Percentiles rank a stretch among this genome's conserved stretches.
These are phyloP conservation scores for Panellus pusillus DNA, from an alignment of 768 basidiomycete species.

Conservation along the genomic window DNA sequence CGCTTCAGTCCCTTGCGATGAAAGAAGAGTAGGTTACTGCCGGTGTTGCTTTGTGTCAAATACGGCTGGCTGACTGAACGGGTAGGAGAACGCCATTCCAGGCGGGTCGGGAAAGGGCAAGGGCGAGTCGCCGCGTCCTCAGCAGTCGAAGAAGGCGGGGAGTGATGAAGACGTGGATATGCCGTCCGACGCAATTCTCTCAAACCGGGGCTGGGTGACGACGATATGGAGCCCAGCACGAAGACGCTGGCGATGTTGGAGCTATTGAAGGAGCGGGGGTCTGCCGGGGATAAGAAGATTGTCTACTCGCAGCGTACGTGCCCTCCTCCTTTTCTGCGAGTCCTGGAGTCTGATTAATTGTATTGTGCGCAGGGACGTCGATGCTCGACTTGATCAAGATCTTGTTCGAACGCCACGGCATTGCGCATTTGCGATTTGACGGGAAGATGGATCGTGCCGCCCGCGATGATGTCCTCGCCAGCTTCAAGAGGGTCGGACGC, in stretches of 20 bases:
- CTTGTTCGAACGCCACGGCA: slow-evolving; percentile 58
- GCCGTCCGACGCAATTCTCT: slow-evolving; percentile 45
- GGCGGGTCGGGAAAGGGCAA: slow-evolving; percentile 30
- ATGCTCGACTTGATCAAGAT: slow-evolving; percentile 68
- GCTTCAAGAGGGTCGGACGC: slow-evolving; percentile 56
- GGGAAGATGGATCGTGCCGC: slow-evolving; percentile 61
- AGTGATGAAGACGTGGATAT: slow-evolving; percentile 28
- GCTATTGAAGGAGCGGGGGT: slow-evolving; percentile 57
- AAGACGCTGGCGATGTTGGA: slow-evolving; percentile 64
- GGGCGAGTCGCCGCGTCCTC: slow-evolving; percentile 9
- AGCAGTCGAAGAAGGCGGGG: slow-evolving; percentile 6
- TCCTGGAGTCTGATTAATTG: neutral
- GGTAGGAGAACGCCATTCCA: too few relatives aligned
- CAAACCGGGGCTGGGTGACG: slow-evolving; percentile 61
- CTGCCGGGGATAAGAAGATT: slow-evolving; percentile 66
- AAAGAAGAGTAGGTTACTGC: slow-evolving; percentile 33
- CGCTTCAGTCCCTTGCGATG: slow-evolving; percentile 35
- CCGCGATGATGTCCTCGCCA: slow-evolving; percentile 49
- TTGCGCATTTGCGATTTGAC: slow-evolving; percentile 61
- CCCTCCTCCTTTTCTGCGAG: neutral
- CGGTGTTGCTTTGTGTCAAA: too few relatives aligned
- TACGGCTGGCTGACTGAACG: too few relatives aligned
- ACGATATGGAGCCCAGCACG: slow-evolving; percentile 62
- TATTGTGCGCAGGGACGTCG: slow-evolving; percentile 58
- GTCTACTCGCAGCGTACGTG: slow-evolving; percentile 67